phyloP scores from a whole-genome alignment of 225 moss, liverwort and hornwort genomes.

The Marchantia polymorpha region DNA sequence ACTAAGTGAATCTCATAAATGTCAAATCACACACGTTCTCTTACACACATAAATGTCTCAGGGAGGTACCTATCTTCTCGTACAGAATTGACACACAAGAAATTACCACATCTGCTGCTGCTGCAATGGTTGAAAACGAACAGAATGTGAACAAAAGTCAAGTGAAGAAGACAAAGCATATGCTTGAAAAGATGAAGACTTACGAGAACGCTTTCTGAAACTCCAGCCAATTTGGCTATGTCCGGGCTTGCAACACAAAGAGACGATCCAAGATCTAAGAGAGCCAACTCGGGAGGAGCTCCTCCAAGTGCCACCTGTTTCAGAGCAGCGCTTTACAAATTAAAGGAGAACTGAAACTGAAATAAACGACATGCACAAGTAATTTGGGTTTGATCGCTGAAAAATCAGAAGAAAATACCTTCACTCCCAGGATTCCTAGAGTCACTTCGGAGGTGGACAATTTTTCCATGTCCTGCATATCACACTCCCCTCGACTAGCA shows the following conservation, averaged over 20 bases:
- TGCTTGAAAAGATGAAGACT: conserved; percentile 6
- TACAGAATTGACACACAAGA: background rate
- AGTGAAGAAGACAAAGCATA: no score
- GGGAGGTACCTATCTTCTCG: background rate
- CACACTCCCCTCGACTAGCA: conserved; percentile 61
- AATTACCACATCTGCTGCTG: background rate
- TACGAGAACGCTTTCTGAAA: conserved; percentile 55
- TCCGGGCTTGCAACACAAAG: conserved; percentile 74
- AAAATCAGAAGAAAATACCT: conserved; percentile 24
- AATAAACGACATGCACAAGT: background rate
- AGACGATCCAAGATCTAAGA: conserved; percentile 88
- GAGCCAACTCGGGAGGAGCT: conserved; percentile 68
- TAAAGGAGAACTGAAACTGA: background rate
- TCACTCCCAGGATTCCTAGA: conserved; percentile 47
- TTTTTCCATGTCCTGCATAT: conserved; percentile 67
- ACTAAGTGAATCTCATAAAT: background rate
- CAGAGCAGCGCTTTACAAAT: background rate
- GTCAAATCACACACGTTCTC: background rate
- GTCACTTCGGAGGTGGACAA: conserved; percentile 61
- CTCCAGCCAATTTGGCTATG: conserved; percentile 72
- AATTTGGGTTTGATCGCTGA: background rate
- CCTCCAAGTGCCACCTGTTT: conserved; percentile 73
- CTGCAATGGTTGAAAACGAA: background rate
- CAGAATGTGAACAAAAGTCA: no score
- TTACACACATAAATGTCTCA: background rate